phyloP scores from a whole-genome alignment of 108 stramenopile genomes.

The Halocafeteria seosinensis region DNA sequence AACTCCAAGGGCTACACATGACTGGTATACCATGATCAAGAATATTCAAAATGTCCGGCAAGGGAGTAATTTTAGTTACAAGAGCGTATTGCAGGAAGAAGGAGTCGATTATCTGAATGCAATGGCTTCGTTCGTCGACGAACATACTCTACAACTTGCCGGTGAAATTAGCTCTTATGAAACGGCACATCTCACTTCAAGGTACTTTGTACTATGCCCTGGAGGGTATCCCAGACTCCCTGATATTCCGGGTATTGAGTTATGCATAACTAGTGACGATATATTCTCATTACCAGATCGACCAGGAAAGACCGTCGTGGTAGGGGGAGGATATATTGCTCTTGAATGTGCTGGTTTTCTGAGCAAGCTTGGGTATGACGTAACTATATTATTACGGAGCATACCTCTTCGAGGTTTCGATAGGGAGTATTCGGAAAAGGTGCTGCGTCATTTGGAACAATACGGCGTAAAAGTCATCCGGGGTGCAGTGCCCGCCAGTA shows the following conservation, averaged over 20 bases:
- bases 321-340: conserved; percentile 39
- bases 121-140: conserved; percentile 30
- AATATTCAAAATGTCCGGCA: too few relatives aligned
- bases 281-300: conserved; percentile 21
- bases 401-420: conserved; percentile 54
- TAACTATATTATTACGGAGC: conserved; percentile 32
- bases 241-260: conserved; percentile 63
- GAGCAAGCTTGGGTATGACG: conserved; percentile 19
- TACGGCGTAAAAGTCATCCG: conserved; percentile 60
- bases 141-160: conserved; percentile 7
- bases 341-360: conserved; percentile 44
- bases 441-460: conserved; percentile 56
- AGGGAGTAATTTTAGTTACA: conserved; percentile 12
- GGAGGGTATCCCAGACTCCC: conserved; percentile 7
- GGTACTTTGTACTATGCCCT: neutral
- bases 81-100: conserved; percentile 10
- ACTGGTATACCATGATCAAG: too few relatives aligned
- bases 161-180: too few relatives aligned
- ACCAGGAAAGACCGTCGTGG: conserved; percentile 32
- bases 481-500: conserved; percentile 6
- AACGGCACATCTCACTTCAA: neutral
- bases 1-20: too few relatives aligned
- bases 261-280: conserved; percentile 35
- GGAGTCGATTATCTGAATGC: conserved; percentile 17
- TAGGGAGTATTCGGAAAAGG: conserved; percentile 64